A percentile compares a stretch with the other conserved stretches of the same genome.
These are phyloP conservation scores for Ilyonectria destructans DNA, from an alignment of 2,329 filamentous ascomycete genomes.

Conservation along the genomic window DNA sequence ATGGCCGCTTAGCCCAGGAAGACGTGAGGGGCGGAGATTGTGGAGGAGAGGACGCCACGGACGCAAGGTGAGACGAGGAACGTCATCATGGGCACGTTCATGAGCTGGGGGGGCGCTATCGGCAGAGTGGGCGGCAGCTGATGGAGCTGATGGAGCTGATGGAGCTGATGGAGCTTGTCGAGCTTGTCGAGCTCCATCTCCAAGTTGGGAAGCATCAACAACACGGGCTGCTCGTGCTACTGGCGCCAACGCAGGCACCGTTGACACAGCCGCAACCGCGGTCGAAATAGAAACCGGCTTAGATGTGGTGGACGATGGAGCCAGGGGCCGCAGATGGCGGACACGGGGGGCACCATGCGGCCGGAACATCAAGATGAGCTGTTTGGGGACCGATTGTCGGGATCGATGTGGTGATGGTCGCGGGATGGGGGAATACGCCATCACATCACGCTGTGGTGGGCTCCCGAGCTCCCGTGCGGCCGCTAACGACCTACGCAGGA, in stretches of 20 bases:
- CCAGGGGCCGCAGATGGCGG: conserved; percentile 49
- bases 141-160: background rate
- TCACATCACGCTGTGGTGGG: conserved; percentile 30
- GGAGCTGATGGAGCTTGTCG: background rate
- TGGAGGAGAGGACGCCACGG: conserved; percentile 11
- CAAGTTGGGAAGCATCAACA: conserved; percentile 14
- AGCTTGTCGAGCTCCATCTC: conserved; percentile 11
- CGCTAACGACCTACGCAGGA: background rate
- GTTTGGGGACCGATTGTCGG: conserved; percentile 34
- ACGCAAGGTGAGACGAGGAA: conserved; percentile 25
- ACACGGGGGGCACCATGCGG: conserved; percentile 48
- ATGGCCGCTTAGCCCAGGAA: conserved; percentile 22
- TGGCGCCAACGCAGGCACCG: conserved; percentile 15
- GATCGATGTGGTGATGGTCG: conserved; percentile 44
- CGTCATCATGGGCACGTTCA: conserved; percentile 28
- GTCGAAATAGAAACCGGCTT: conserved; percentile 19
- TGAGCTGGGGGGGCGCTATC: conserved; percentile 15
- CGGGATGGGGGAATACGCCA: conserved; percentile 25
- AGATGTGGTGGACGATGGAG: conserved; percentile 33
- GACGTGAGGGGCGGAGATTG: conserved; percentile 26
- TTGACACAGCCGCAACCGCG: conserved; percentile 22
- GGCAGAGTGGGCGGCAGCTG: background rate
- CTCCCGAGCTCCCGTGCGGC: conserved; percentile 8
- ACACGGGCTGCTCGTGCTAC: conserved; percentile 11
- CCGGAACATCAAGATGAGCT: conserved; percentile 48